phyloP scores from a whole-genome alignment of 108 stramenopile species.

The Fistulifera pelliculosa region DNA sequence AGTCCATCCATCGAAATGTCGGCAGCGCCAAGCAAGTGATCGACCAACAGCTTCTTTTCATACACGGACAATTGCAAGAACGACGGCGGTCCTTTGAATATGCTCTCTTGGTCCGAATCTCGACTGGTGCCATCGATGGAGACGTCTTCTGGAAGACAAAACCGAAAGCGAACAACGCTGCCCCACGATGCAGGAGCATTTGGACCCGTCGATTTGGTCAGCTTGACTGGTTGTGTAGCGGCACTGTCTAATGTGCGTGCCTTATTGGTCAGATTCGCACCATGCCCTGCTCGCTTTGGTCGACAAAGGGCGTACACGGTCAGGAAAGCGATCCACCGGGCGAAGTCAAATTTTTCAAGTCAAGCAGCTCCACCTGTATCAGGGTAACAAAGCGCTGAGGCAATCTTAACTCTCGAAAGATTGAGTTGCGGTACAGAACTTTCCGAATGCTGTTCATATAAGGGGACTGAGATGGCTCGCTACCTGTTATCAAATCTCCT shows the following conservation, averaged over 20 bases:
- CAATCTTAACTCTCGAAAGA: slow-evolving; percentile 67
- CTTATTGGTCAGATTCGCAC: slow-evolving; percentile 67
- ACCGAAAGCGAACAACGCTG: slow-evolving; percentile 72
- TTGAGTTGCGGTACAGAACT: slow-evolving; percentile 72
- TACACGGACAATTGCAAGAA: slow-evolving; percentile 76
- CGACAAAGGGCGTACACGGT: slow-evolving; percentile 76
- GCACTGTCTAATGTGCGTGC: slow-evolving; percentile 72
- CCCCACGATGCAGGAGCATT: slow-evolving; percentile 90
- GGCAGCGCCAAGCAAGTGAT: slow-evolving; percentile 61
- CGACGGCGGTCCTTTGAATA: slow-evolving; percentile 81
- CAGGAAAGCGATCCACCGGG: slow-evolving; percentile 73
- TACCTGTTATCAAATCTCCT: slow-evolving; percentile 67
- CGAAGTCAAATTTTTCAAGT: slow-evolving; percentile 91
- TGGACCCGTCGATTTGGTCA: slow-evolving; percentile 73
- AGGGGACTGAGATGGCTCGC: slow-evolving; percentile 49
- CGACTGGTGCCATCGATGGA: slow-evolving; percentile 58
- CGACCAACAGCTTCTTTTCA: slow-evolving; percentile 86
- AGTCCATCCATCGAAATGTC: slow-evolving; percentile 71
- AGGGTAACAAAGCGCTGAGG: slow-evolving; percentile 87
- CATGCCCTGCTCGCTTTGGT: slow-evolving; percentile 48
- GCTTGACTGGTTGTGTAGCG: slow-evolving; percentile 55
- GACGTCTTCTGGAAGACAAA: slow-evolving; percentile 75
- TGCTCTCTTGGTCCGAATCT: slow-evolving; percentile 62
- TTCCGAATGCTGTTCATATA: slow-evolving; percentile 67
- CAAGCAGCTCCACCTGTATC: slow-evolving; percentile 88